Percentiles rank a stretch among this genome's conserved stretches.
Conservation (phyloP, 2,329 filamentous ascomycete genomes). For the Bipolaris sorokiniana region DNA sequence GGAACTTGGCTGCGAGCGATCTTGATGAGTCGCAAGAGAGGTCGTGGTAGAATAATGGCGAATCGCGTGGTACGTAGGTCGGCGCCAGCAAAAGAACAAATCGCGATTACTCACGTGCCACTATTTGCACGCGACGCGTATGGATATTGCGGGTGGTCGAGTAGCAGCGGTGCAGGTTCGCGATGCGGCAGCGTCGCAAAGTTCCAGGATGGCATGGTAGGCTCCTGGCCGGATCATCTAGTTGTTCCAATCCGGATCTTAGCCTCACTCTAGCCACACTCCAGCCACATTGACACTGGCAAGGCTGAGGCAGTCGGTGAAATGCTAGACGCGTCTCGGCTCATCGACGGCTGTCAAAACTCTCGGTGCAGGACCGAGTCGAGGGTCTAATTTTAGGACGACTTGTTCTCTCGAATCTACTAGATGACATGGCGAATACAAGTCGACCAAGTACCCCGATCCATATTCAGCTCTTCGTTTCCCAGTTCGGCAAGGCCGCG, state of each 20-base stretch:
- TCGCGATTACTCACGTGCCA: neutral
- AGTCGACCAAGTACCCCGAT: slow-evolving; percentile 1
- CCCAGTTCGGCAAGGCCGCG: slow-evolving; percentile 29
- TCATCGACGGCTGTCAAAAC: slow-evolving; percentile 3
- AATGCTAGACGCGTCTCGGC: slow-evolving; percentile 8
- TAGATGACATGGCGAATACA: neutral
- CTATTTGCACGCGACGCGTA: slow-evolving; percentile 13
- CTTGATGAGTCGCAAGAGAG: slow-evolving; percentile 9
- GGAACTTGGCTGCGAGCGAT: slow-evolving; percentile 20
- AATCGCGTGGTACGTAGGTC: neutral
- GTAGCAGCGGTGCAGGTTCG: slow-evolving; percentile 9
- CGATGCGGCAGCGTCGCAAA: slow-evolving; percentile 15
- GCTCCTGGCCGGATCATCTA: slow-evolving; percentile 8
- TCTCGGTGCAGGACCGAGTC: neutral
- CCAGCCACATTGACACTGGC: slow-evolving; percentile 5
- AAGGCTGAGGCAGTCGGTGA: slow-evolving; percentile 19
- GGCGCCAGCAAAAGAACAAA: slow-evolving; percentile 7
- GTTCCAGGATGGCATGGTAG: slow-evolving; percentile 9
- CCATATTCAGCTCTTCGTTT: slow-evolving; percentile 32
- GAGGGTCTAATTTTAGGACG: neutral
- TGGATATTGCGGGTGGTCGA: slow-evolving; percentile 3
- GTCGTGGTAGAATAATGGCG: neutral
- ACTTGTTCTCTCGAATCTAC: neutral
- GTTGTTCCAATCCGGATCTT: slow-evolving; percentile 10
- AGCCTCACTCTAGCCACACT: slow-evolving; percentile 6